A percentile compares a stretch with the other conserved stretches of the same genome.
Evolutionary conservation across 495 filamentous ascomycete genomes (phyloP).

Genomic region (Aspergillus bertholletiae): DNA sequence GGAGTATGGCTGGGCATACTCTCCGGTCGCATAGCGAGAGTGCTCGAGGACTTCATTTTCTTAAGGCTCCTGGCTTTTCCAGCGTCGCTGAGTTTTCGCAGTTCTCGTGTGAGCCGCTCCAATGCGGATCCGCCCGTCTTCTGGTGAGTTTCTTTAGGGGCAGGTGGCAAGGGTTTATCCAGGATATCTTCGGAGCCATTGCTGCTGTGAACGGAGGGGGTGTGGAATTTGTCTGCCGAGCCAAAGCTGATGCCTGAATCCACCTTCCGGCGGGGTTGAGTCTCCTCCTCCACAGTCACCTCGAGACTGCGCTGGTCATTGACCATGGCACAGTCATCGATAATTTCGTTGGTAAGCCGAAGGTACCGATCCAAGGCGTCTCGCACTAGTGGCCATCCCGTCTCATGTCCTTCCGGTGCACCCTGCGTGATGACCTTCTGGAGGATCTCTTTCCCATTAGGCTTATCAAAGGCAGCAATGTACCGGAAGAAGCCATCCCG

Average conservation of each 20-base stretch:
- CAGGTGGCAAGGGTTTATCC: slow-evolving; percentile 49
- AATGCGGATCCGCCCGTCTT: slow-evolving; percentile 47
- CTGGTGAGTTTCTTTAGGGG: slow-evolving; percentile 20
- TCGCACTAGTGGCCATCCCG: slow-evolving; percentile 55
- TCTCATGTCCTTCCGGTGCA: slow-evolving; percentile 44
- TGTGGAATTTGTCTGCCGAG: slow-evolving; percentile 26
- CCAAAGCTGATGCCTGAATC: slow-evolving; percentile 65
- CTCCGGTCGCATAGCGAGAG: slow-evolving; percentile 26
- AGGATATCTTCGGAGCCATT: slow-evolving; percentile 23
- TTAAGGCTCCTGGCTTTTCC: slow-evolving; percentile 33
- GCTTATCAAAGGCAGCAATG: slow-evolving; percentile 58
- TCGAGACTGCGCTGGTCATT: slow-evolving; percentile 44
- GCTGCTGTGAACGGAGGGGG: slow-evolving; percentile 30
- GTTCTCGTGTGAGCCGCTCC: slow-evolving; percentile 56
- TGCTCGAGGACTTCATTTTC: slow-evolving; percentile 49
- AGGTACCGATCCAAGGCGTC: slow-evolving; percentile 61
- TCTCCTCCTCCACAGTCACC: slow-evolving; percentile 23
- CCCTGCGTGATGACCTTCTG: slow-evolving; percentile 53
- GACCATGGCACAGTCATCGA: slow-evolving; percentile 56
- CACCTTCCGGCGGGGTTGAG: slow-evolving; percentile 45
- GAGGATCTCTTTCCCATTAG: slow-evolving; percentile 53
- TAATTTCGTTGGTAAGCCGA: slow-evolving; percentile 53
- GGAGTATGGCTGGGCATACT: slow-evolving; percentile 21
- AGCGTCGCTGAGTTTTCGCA: slow-evolving; percentile 45
- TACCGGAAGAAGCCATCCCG: slow-evolving; percentile 65